A percentile compares a stretch with the other conserved stretches of the same genome.
Evolutionary conservation across 176 grass and related monocot species (phyloP).

Genomic region (Rhipidocladum racemiflorum): DNA sequence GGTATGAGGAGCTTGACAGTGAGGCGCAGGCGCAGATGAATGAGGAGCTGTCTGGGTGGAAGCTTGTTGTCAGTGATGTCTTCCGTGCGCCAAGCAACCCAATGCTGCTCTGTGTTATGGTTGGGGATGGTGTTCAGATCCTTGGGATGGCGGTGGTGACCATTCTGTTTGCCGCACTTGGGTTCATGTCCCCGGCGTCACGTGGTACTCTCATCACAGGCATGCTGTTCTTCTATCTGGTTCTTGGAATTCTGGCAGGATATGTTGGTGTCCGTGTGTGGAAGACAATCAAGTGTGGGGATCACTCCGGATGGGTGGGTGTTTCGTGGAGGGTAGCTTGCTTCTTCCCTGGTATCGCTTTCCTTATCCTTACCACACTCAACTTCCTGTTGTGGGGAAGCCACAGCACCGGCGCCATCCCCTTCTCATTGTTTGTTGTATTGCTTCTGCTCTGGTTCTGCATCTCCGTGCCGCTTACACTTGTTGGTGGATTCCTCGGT

Average conservation of each 20-base stretch:
- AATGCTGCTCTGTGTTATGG: constrained; percentile 68
- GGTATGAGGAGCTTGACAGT: constrained; percentile 75
- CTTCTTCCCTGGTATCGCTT: constrained; percentile 84
- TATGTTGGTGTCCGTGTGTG: constrained; percentile 57
- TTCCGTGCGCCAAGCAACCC: constrained; percentile 70
- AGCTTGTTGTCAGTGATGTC: constrained; percentile 77
- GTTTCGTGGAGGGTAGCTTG: constrained; percentile 68
- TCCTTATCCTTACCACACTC: constrained; percentile 71
- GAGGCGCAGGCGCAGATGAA: constrained; percentile 79
- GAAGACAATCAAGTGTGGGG: constrained; percentile 71
- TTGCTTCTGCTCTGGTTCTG: constrained; percentile 78
- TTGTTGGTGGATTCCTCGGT: constrained; percentile 66
- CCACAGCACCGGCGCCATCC: constrained; percentile 74
- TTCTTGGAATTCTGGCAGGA: constrained; percentile 71
- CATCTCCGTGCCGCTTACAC: constrained; percentile 69
- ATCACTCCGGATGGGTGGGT: constrained; percentile 63
- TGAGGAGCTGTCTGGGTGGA: constrained; percentile 83
- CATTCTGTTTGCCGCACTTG: constrained; percentile 70
- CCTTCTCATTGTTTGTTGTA: constrained; percentile 60
- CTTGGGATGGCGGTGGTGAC: constrained; percentile 77
- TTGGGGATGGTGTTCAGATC: constrained; percentile 76
- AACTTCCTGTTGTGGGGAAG: constrained; percentile 88
- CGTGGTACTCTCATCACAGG: constrained; percentile 66
- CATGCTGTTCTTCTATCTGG: constrained; percentile 75
- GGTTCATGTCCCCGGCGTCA: constrained; percentile 81